These are phyloP conservation scores for Colletotrichum shisoi DNA, from an alignment of 2,329 filamentous ascomycete genomes.

Conservation along the genomic window DNA sequence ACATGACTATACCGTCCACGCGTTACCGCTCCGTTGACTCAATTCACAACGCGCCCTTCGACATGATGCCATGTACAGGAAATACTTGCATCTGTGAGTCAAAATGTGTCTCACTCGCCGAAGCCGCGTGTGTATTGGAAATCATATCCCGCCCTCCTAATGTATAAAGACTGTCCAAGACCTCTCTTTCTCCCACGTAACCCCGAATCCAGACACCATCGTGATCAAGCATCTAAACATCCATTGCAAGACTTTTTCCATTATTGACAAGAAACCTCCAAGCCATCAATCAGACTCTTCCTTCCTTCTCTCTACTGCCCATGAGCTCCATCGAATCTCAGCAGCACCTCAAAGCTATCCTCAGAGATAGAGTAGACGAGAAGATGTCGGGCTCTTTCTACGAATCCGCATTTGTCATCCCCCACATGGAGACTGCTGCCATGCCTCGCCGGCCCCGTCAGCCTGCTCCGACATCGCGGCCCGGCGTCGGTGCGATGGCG, in stretches of 20 bases:
- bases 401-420: constrained; percentile 35
- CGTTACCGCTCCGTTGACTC: neutral
- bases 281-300: neutral
- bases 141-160: neutral
- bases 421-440: constrained; percentile 30
- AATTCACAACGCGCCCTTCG: constrained; percentile 30
- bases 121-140: constrained; percentile 18
- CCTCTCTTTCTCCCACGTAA: neutral
- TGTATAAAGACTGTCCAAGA: constrained; percentile 25
- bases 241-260: neutral
- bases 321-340: constrained; percentile 34
- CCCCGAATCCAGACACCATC: neutral
- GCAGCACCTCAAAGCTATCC: constrained; percentile 33
- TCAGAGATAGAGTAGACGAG: constrained; percentile 18
- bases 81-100: constrained; percentile 12
- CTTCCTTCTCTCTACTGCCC: neutral
- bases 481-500: constrained; percentile 25
- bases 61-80: constrained; percentile 30
- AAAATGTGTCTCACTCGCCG: neutral
- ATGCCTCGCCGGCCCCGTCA: constrained; percentile 33
- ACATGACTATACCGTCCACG: constrained; percentile 6
- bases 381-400: constrained; percentile 33
- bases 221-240: constrained; percentile 1
- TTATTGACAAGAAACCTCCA: neutral
- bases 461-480: constrained; percentile 12